These are phyloP conservation scores for Lactifluus echinatus DNA, from an alignment of 768 basidiomycete genomes.

Conservation along the genomic window DNA sequence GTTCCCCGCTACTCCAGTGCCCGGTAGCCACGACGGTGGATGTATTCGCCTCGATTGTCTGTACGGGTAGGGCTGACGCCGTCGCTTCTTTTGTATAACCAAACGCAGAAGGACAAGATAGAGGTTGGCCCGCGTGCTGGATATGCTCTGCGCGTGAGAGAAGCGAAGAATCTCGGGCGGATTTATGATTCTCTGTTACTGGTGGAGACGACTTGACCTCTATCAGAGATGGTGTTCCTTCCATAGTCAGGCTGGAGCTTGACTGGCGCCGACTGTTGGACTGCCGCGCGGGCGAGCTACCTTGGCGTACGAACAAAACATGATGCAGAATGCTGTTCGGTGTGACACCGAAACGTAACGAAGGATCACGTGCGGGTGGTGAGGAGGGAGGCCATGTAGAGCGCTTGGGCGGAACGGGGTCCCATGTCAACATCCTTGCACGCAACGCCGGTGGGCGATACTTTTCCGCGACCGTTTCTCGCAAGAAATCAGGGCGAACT, in stretches of 20 bases:
- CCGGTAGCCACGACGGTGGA: too few relatives aligned
- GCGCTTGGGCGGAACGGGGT: not conserved
- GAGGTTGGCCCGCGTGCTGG: not conserved
- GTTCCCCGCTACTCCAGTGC: not conserved
- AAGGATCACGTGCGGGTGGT: not conserved
- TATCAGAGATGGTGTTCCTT: not conserved
- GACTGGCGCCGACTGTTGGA: constrained; percentile 1
- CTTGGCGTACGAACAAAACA: not conserved
- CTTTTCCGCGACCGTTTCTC: constrained; percentile 3
- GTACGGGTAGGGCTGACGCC: not conserved
- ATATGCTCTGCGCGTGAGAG: not conserved
- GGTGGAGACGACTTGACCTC: not conserved
- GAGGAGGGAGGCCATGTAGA: not conserved
- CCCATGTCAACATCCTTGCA: constrained; percentile 11
- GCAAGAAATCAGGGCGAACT: not conserved
- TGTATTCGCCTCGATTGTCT: not conserved
- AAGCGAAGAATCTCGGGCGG: not conserved
- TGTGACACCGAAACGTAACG: not conserved
- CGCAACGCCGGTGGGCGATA: constrained; percentile 11
- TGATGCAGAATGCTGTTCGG: not conserved
- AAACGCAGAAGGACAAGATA: not conserved
- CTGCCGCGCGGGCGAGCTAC: not conserved
- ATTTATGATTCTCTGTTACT: not conserved
- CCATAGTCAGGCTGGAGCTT: not conserved
- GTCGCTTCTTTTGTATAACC: not conserved